These are phyloP conservation scores for Populus ilicifolia DNA, from an alignment of 345 rosid genomes.

Conservation along the genomic window DNA sequence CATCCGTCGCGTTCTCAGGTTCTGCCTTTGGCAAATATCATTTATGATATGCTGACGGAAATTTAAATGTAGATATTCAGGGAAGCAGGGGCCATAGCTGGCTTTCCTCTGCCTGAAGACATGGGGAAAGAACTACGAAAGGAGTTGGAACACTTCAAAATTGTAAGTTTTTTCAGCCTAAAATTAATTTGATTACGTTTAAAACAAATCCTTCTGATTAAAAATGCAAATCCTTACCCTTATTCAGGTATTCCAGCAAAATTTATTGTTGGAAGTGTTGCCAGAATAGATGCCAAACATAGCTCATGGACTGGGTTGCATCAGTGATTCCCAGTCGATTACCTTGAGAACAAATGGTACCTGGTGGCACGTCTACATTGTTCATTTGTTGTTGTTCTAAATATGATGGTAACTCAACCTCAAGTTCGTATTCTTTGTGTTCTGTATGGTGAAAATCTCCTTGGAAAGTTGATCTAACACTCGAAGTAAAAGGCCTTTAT, in stretches of 20 bases:
- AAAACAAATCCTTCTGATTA: background rate
- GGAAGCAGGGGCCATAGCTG: slow-evolving; percentile 17
- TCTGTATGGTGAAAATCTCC: no score
- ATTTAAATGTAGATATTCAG: slow-evolving; percentile 37
- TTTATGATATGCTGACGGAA: slow-evolving; percentile 9
- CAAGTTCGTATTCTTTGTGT: no score
- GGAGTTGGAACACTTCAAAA: slow-evolving; percentile 42
- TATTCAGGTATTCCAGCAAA: slow-evolving; percentile 43
- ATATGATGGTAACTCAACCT: background rate
- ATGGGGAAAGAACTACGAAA: slow-evolving; percentile 21
- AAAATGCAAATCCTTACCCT: slow-evolving; percentile 5
- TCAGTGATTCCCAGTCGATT: background rate
- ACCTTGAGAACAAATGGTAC: background rate
- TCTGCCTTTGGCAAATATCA: background rate
- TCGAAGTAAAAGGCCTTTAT: no score
- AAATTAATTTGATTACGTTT: background rate
- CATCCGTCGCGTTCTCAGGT: background rate
- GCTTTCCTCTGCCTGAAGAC: slow-evolving; percentile 14
- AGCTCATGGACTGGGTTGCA: background rate
- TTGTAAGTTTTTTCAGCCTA: slow-evolving; percentile 26
- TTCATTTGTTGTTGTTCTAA: background rate
- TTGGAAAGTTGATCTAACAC: no score
- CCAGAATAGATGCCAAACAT: slow-evolving; percentile 6
- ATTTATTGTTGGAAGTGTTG: slow-evolving; percentile 29
- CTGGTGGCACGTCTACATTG: background rate